phyloP scores from a whole-genome alignment of 2,329 filamentous ascomycete genomes.

The Diaporthe eres region DNA sequence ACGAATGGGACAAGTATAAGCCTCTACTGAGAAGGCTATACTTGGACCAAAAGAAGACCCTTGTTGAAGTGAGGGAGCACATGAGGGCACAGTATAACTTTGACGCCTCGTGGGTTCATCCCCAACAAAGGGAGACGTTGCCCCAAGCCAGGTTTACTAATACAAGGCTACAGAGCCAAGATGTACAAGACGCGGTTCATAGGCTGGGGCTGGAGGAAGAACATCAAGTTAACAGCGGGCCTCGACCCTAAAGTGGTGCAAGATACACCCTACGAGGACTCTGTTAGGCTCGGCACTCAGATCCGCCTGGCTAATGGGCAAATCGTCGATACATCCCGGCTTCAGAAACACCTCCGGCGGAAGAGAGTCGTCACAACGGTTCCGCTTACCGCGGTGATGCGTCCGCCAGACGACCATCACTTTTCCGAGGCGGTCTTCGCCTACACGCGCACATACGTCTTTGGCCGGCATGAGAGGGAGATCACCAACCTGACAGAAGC shows the following conservation, averaged over 20 bases:
- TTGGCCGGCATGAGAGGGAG: not conserved
- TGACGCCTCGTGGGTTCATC: not conserved
- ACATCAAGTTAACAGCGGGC: slow-evolving; percentile 17
- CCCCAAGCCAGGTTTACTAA: not conserved
- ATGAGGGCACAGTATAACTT: not conserved
- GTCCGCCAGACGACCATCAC: slow-evolving; percentile 13
- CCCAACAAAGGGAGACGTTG: too few species aligned
- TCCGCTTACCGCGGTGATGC: not conserved
- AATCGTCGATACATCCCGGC: slow-evolving; percentile 11
- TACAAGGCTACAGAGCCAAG: not conserved
- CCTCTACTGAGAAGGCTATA: not conserved
- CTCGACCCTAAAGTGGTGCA: slow-evolving; percentile 20
- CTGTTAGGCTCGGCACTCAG: slow-evolving; percentile 6
- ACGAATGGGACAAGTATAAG: slow-evolving; percentile 1
- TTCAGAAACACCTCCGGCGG: slow-evolving; percentile 23
- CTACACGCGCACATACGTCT: slow-evolving; percentile 26
- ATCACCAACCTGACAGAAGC: slow-evolving; percentile 12
- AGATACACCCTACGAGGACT: not conserved
- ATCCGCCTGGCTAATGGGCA: slow-evolving; percentile 29
- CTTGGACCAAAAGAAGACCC: slow-evolving; percentile 10
- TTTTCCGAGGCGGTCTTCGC: slow-evolving; percentile 28
- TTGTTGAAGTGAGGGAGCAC: not conserved
- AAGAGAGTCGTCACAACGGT: not conserved
- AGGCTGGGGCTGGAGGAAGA: slow-evolving; percentile 34
- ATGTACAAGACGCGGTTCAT: slow-evolving; percentile 31